Evolutionary conservation across 2,329 filamentous ascomycete genomes (phyloP).

Genomic region (Microsporum ferrugineum): DNA sequence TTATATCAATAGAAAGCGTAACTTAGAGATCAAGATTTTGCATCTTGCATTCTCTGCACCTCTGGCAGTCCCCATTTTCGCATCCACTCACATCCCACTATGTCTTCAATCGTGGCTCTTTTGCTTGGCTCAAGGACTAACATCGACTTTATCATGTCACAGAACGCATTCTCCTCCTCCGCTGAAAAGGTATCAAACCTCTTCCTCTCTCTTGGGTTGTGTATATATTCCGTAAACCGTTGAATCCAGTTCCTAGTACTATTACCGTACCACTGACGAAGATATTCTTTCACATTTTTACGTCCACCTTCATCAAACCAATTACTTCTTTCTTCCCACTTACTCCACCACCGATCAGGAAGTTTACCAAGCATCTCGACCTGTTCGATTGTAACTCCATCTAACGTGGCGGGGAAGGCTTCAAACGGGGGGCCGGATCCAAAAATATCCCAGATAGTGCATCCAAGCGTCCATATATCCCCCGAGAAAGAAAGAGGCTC

Average conservation of each 20-base stretch:
- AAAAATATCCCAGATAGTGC: conserved; percentile 27
- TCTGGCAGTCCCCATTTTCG: conserved; percentile 13
- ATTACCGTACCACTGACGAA: conserved; percentile 8
- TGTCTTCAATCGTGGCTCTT: conserved; percentile 14
- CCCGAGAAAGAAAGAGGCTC: conserved; percentile 22
- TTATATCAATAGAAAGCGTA: too few relatives aligned
- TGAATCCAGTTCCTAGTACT: conserved; percentile 3
- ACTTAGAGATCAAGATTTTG: background rate
- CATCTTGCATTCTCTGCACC: background rate
- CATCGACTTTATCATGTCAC: conserved; percentile 15
- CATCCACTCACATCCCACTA: conserved; percentile 17
- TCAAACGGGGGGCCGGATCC: conserved; percentile 17
- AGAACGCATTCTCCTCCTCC: conserved; percentile 14
- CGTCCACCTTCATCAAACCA: conserved; percentile 12
- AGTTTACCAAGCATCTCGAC: conserved; percentile 20
- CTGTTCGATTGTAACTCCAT: conserved; percentile 19
- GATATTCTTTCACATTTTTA: conserved; percentile 8
- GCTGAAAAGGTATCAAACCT: conserved; percentile 9
- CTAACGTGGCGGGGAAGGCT: conserved; percentile 15
- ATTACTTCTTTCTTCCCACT: conserved; percentile 10
- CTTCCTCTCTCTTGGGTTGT: conserved; percentile 6
- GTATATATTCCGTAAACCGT: conserved; percentile 7
- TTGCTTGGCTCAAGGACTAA: conserved; percentile 14
- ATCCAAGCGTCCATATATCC: conserved; percentile 30
- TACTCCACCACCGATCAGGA: conserved; percentile 15